These are phyloP conservation scores for Fusarium sp. DNA, from an alignment of 2,329 filamentous ascomycete genomes.

Conservation along the genomic window DNA sequence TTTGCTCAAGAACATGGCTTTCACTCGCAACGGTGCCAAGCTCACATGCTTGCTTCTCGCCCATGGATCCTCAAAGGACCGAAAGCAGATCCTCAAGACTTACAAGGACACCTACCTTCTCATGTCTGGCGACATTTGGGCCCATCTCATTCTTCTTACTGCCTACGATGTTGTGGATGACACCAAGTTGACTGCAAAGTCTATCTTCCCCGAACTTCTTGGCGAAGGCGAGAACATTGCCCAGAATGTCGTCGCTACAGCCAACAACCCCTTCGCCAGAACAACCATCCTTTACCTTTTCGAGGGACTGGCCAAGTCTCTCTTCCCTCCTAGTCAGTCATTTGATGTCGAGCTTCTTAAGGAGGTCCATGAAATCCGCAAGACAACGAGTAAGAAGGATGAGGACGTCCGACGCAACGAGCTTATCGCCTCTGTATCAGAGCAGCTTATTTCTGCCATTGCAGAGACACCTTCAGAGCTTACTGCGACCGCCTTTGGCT, in stretches of 20 bases:
- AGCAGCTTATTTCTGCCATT: conserved; percentile 82
- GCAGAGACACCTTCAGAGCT: conserved; percentile 77
- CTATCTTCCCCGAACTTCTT: conserved; percentile 88
- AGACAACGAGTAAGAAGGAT: conserved; percentile 94
- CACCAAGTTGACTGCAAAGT: conserved; percentile 88
- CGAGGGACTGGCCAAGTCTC: conserved; percentile 73
- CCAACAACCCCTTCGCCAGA: conserved; percentile 76
- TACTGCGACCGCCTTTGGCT: conserved; percentile 83
- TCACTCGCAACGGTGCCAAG: conserved; percentile 89
- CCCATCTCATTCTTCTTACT: conserved; percentile 84
- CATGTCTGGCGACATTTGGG: conserved; percentile 86
- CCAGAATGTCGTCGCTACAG: conserved; percentile 75
- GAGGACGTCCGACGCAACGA: conserved; percentile 81
- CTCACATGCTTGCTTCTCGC: conserved; percentile 87
- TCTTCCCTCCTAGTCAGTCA: conserved; percentile 74
- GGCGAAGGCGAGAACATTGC: conserved; percentile 77
- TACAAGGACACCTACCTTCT: conserved; percentile 92
- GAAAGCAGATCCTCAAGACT: conserved; percentile 87
- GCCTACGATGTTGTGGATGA: conserved; percentile 95
- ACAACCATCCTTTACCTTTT: conserved; percentile 86
- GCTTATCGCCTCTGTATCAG: conserved; percentile 80
- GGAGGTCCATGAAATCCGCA: conserved; percentile 84
- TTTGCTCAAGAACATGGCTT: conserved; percentile 93
- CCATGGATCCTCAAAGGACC: conserved; percentile 90
- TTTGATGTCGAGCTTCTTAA: conserved; percentile 79